Conservation (phyloP, 108 stramenopile genomes). For the Pseudonitzschia multiseries region DNA sequence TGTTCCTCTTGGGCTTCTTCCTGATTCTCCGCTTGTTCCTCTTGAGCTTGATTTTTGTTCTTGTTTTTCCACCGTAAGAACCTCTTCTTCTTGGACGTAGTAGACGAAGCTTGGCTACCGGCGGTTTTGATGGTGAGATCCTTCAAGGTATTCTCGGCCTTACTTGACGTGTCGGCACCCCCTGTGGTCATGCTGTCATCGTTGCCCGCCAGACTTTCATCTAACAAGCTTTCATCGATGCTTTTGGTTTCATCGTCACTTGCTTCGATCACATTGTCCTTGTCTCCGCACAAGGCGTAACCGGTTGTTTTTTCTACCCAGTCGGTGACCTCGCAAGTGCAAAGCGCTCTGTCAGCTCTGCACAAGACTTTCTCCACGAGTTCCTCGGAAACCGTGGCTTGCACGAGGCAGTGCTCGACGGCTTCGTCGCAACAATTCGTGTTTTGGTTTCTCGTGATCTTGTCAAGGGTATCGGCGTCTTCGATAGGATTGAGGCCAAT, state of each 20-base stretch:
- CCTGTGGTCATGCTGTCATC: too few species aligned
- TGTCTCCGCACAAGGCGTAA: background rate
- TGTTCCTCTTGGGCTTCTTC: background rate
- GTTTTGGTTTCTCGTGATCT: background rate
- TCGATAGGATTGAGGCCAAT: background rate
- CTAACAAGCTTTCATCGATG: background rate
- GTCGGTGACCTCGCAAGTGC: background rate
- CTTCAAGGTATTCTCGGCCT: too few species aligned
- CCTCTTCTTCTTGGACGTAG: too few species aligned
- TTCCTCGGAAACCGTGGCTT: background rate
- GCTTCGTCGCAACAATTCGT: background rate
- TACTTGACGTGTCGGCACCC: too few species aligned
- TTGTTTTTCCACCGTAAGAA: background rate
- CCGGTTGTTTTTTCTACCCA: conserved; percentile 6
- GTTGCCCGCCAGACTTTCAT: background rate
- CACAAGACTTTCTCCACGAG: background rate
- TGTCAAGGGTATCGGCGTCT: background rate
- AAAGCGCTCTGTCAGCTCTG: conserved; percentile 2
- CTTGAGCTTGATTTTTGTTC: too few species aligned
- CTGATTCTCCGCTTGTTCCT: background rate
- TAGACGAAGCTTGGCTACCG: too few species aligned
- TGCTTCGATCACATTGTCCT: background rate
- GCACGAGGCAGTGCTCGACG: background rate
- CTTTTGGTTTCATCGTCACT: background rate
- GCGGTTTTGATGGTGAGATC: too few species aligned